Conservation (phyloP, 2,329 filamentous ascomycete species). For the Colletotrichum lupini region DNA sequence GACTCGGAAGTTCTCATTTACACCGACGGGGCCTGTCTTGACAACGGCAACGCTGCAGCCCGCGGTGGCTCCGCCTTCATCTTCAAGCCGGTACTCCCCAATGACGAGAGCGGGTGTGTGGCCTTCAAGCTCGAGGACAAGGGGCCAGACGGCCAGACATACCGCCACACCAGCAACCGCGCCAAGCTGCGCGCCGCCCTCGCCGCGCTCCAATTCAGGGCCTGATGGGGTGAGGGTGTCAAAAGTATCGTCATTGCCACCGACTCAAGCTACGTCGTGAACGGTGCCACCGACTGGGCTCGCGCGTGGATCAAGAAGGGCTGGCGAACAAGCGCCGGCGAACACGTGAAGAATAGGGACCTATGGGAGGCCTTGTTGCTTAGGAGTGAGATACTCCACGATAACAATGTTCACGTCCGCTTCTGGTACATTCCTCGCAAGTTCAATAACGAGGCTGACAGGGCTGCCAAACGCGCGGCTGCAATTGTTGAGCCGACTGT, state of each 20-base stretch:
- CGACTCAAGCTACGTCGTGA: slow-evolving; percentile 62
- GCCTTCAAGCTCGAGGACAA: slow-evolving; percentile 52
- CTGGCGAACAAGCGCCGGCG: slow-evolving; percentile 52
- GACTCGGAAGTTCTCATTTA: slow-evolving; percentile 50
- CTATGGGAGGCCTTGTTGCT: slow-evolving; percentile 62
- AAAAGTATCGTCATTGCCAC: slow-evolving; percentile 61
- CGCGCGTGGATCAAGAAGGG: slow-evolving; percentile 54
- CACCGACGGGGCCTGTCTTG: slow-evolving; percentile 57
- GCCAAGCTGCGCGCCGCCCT: slow-evolving; percentile 67
- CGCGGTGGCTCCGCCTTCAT: slow-evolving; percentile 54
- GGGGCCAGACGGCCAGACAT: slow-evolving; percentile 52
- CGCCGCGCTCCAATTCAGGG: slow-evolving; percentile 56
- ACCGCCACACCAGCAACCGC: slow-evolving; percentile 60
- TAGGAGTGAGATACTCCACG: slow-evolving; percentile 46
- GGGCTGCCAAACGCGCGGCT: slow-evolving; percentile 48
- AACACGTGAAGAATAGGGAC: slow-evolving; percentile 60
- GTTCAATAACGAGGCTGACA: slow-evolving; percentile 55
- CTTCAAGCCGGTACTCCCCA: slow-evolving; percentile 31
- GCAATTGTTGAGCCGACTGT: background rate
- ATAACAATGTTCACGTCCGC: slow-evolving; percentile 12
- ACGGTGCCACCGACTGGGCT: slow-evolving; percentile 56
- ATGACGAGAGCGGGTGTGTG: slow-evolving; percentile 33
- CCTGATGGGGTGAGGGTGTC: slow-evolving; percentile 56
- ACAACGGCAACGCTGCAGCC: slow-evolving; percentile 52
- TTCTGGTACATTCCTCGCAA: slow-evolving; percentile 61